Conservation (phyloP, 2,329 filamentous ascomycete genomes). For the Phialemonium atrogriseum region DNA sequence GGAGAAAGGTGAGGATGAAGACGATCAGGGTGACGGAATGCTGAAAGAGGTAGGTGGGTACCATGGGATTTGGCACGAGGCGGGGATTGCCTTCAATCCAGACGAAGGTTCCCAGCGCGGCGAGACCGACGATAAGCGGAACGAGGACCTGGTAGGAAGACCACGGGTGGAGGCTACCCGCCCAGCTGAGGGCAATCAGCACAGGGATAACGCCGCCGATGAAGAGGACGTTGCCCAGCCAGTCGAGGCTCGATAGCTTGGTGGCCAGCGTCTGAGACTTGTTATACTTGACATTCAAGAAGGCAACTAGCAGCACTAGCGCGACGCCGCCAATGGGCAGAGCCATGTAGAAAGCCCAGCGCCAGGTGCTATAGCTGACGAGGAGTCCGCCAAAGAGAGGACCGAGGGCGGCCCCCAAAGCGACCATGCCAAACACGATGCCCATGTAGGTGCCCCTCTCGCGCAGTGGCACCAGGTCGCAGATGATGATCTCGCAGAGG, state of each 20-base stretch:
- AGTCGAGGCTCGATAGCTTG: constrained; percentile 26
- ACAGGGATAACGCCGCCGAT: constrained; percentile 24
- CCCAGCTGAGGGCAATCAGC: constrained; percentile 19
- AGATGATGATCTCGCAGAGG: constrained; percentile 12
- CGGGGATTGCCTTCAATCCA: constrained; percentile 16
- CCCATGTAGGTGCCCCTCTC: constrained; percentile 31
- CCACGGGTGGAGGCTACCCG: constrained; percentile 7
- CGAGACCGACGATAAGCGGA: constrained; percentile 24
- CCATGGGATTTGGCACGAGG: constrained; percentile 18
- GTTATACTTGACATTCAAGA: constrained; percentile 15
- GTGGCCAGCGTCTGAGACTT: constrained; percentile 6
- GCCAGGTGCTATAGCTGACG: constrained; percentile 4
- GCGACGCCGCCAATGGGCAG: constrained; percentile 21
- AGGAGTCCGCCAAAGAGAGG: constrained; percentile 17
- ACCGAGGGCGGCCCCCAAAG: constrained; percentile 22
- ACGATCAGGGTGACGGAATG: constrained; percentile 26
- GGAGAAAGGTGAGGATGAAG: constrained; percentile 25
- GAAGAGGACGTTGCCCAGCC: constrained; percentile 29
- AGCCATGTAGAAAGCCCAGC: constrained; percentile 18
- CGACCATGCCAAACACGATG: constrained; percentile 20
- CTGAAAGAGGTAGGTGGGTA: constrained; percentile 34
- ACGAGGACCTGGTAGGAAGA: constrained; percentile 13
- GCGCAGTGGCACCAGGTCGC: constrained; percentile 37
- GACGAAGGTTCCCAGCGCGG: constrained; percentile 24
- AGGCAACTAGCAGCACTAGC: constrained; percentile 12